Evolutionary conservation across 345 rosid genomes (phyloP), one percentile per base, ranked within the genome.

Genomic region (Arabidopsis arenosa): DNA sequence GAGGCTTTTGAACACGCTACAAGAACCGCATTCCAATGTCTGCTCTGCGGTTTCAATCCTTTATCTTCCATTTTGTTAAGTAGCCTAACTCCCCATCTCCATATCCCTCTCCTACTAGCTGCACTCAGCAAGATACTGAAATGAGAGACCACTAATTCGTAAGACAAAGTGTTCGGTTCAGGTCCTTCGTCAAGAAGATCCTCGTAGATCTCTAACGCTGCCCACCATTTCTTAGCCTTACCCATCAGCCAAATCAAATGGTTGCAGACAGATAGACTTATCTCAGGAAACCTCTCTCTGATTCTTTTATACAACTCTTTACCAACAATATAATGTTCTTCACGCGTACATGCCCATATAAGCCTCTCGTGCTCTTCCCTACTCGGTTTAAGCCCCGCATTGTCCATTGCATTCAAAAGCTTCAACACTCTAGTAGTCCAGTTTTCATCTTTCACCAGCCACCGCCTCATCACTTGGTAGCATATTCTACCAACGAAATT

Each of bases 211-310:
- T 92, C 98, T 78, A 94, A 78, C 9, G 98, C 98, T 0, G 97
- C 93, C 99, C 96, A 92, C 99, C 97, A 94, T 74, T 88, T 94
- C 84, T 86, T 92, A 66, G 97, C 96, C 74, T 85, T 92, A 65
- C 98, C 97, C 97, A 92, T 85, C 78, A 92, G 63, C 97, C 99
- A 94, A 66, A 94, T 94, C 81, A 88, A 68, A 78, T 94, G 99
- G 85, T 92, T 94, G 86, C 97, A 90, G 40, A 90, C 93, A n/a
- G 97, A 89, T 58, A 94, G 66, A 82, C 92, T 89, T 74, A 92
- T 89, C 6, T 84, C 86, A 17, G 72, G 69, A 67, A 81, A 45
- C 54, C 75, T 81, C 79, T 86, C 95, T 83, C 97, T 90, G 47
- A 87, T 82, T 76, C 92, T 85, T 67, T 30, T 71, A 53, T 94